phyloP scores from a whole-genome alignment of 768 basidiomycete genomes.

The Panellus pusillus region DNA sequence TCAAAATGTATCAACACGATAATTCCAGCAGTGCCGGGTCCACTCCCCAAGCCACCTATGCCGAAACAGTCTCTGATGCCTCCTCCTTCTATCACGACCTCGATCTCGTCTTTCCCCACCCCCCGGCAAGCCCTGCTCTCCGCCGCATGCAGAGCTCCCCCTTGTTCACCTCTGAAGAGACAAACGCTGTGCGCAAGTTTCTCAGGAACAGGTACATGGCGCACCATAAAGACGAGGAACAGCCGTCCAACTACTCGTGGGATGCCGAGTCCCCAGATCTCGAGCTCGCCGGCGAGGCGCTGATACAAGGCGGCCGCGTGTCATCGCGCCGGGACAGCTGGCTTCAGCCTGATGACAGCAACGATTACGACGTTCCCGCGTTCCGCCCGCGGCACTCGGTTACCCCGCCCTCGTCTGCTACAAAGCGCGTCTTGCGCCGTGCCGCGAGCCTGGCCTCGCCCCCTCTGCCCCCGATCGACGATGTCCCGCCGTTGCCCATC shows the following conservation, averaged over 20 bases:
- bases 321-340: slow-evolving; percentile 3
- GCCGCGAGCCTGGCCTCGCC: slow-evolving; percentile 20
- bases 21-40: slow-evolving; percentile 25
- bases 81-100: slow-evolving; percentile 33
- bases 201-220: slow-evolving; percentile 26
- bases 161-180: slow-evolving; percentile 34
- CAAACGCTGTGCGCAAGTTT: slow-evolving; percentile 25
- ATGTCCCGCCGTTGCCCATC: slow-evolving; percentile 1
- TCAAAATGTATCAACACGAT: slow-evolving; percentile 12
- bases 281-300: slow-evolving; percentile 17
- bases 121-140: slow-evolving; percentile 42
- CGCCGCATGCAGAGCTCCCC: slow-evolving; percentile 47
- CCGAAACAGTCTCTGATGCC: slow-evolving; percentile 35
- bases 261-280: slow-evolving; percentile 16
- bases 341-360: slow-evolving; percentile 4
- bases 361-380: neutral
- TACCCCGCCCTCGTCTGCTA: neutral
- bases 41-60: slow-evolving; percentile 31
- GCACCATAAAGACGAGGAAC: slow-evolving; percentile 1
- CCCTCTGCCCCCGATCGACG: neutral
- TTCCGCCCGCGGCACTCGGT: slow-evolving; percentile 3
- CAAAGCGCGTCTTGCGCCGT: slow-evolving; percentile 9
- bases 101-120: slow-evolving; percentile 34
- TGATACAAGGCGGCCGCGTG: slow-evolving; percentile 4
- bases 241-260: slow-evolving; percentile 15